Evolutionary conservation across 176 grass and related monocot genomes (phyloP).

Genomic region (Rhynchospora tenuis): DNA sequence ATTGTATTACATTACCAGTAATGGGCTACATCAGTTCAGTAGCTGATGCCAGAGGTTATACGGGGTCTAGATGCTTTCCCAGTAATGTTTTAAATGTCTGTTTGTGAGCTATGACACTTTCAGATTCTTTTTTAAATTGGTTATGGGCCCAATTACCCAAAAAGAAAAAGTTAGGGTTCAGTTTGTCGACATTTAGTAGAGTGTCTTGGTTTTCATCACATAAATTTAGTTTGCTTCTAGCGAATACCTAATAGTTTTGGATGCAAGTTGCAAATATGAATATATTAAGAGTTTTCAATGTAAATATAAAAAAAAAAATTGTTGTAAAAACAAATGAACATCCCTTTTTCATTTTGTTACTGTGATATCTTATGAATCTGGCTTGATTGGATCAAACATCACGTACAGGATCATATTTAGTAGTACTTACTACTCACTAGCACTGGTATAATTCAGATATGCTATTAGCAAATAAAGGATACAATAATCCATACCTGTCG

Average conservation of each 20-base stretch:
- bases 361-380: not conserved
- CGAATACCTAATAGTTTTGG: not conserved
- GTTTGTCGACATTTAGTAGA: not conserved
- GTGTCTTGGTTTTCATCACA: not conserved
- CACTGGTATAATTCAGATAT: not conserved
- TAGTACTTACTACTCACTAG: not conserved
- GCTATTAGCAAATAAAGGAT: not conserved
- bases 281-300: not conserved
- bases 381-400: not conserved
- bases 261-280: not conserved
- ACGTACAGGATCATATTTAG: not conserved
- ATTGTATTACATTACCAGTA: not conserved
- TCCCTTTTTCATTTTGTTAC: not conserved
- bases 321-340: not conserved
- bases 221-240: not conserved
- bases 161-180: not conserved
- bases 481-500: slow-evolving; percentile 54
- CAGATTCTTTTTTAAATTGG: not conserved
- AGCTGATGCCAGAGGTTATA: not conserved
- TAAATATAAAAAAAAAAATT: not conserved
- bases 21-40: not conserved
- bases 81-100: not conserved
- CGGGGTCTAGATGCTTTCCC: not conserved
- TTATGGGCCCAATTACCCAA: not conserved
- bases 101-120: not conserved